Conservation (phyloP, 2,329 filamentous ascomycete genomes). For the Alternaria conjuncta region DNA sequence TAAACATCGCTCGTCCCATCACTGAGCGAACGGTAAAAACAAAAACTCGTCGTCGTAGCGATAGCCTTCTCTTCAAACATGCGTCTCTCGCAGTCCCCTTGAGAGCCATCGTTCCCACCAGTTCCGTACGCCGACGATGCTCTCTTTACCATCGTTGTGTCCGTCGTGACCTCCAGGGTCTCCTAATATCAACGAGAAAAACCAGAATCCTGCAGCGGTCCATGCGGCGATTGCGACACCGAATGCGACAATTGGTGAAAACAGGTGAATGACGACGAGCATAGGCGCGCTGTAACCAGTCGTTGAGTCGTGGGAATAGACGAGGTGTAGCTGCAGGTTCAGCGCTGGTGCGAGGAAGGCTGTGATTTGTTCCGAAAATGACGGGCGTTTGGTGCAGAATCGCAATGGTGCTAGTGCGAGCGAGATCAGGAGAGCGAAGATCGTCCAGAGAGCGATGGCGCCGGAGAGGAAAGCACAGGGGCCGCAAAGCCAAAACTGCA, state of each 20-base stretch:
- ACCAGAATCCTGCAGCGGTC: slow-evolving; percentile 67
- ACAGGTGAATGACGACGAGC: slow-evolving; percentile 60
- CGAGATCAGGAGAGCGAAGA: slow-evolving; percentile 55
- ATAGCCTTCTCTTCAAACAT: slow-evolving; percentile 1
- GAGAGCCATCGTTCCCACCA: slow-evolving; percentile 68
- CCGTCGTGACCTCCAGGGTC: slow-evolving; percentile 66
- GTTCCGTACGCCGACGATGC: slow-evolving; percentile 63
- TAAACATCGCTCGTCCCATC: slow-evolving; percentile 19
- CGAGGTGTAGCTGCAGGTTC: slow-evolving; percentile 57
- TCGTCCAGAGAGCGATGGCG: slow-evolving; percentile 61
- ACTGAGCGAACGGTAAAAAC: background rate
- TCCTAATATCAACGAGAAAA: slow-evolving; percentile 66
- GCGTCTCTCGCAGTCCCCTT: slow-evolving; percentile 38
- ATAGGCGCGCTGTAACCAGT: slow-evolving; percentile 49
- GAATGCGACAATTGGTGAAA: slow-evolving; percentile 64
- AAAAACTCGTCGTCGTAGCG: slow-evolving; percentile 3
- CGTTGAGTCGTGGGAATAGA: slow-evolving; percentile 52
- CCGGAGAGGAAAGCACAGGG: slow-evolving; percentile 63
- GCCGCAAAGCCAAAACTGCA: slow-evolving; percentile 60
- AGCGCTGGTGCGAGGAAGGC: slow-evolving; percentile 61
- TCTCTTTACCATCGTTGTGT: slow-evolving; percentile 66
- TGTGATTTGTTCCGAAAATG: slow-evolving; percentile 59
- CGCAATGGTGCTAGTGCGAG: slow-evolving; percentile 61
- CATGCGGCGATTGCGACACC: slow-evolving; percentile 64
- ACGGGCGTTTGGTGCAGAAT: slow-evolving; percentile 57